Evolutionary conservation across 768 basidiomycete genomes (phyloP).

Genomic region (Trametes coccinea): DNA sequence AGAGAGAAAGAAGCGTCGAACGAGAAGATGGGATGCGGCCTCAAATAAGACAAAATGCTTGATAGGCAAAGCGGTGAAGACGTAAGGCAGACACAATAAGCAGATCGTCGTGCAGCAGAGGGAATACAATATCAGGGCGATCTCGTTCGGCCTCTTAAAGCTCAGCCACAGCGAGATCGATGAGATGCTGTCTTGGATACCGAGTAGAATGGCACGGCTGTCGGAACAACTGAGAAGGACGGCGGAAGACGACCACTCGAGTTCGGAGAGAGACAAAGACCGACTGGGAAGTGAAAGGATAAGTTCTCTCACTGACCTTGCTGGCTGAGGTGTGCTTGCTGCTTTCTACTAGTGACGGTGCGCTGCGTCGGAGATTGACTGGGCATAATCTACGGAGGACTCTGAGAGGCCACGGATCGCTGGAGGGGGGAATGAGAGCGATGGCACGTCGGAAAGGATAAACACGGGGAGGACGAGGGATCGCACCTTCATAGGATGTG

Average conservation of each 20-base stretch:
- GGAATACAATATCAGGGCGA: slow-evolving; percentile 11
- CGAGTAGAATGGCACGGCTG: slow-evolving; percentile 5
- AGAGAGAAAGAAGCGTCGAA: slow-evolving; percentile 22
- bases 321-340: slow-evolving; percentile 45
- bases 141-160: slow-evolving; percentile 4
- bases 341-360: slow-evolving; percentile 45
- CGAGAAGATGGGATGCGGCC: slow-evolving; percentile 19
- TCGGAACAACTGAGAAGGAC: slow-evolving; percentile 2
- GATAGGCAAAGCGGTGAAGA: slow-evolving; percentile 22
- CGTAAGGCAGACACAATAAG: slow-evolving; percentile 20
- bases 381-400: slow-evolving; percentile 46
- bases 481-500: slow-evolving; percentile 32
- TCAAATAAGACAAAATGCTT: slow-evolving; percentile 22
- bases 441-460: slow-evolving; percentile 32
- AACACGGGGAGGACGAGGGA: slow-evolving; percentile 33
- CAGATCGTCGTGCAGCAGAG: slow-evolving; percentile 15
- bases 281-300: slow-evolving; percentile 18
- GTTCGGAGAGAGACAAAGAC: slow-evolving; percentile 10
- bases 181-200: slow-evolving; percentile 11
- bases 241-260: neutral
- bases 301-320: slow-evolving; percentile 44
- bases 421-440: slow-evolving; percentile 30
- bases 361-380: slow-evolving; percentile 57
- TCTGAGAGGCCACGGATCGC: slow-evolving; percentile 24
- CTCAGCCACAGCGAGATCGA: slow-evolving; percentile 12